phyloP scores from a whole-genome alignment of 352 stramenopile genomes.

The Phytophthora agathidicida region DNA sequence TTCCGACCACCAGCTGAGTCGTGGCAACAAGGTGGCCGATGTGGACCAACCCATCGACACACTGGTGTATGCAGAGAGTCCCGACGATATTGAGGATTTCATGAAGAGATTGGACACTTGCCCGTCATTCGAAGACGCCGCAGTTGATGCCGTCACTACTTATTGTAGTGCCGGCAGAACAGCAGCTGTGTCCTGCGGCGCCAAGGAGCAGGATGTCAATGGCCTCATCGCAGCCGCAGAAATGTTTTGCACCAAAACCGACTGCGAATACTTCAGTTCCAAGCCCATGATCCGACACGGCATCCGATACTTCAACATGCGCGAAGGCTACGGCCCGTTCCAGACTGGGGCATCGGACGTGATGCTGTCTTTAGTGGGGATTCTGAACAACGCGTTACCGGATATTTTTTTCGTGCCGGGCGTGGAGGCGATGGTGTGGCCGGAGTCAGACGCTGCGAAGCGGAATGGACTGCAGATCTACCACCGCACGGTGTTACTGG shows the following conservation, averaged over 20 bases:
- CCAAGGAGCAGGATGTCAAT: slow-evolving; percentile 49
- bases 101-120: slow-evolving; percentile 42
- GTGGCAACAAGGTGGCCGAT: slow-evolving; percentile 63
- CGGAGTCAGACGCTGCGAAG: slow-evolving; percentile 34
- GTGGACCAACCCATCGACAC: slow-evolving; percentile 50
- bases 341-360: slow-evolving; percentile 57
- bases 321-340: slow-evolving; percentile 57
- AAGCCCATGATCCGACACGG: slow-evolving; percentile 59
- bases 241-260: slow-evolving; percentile 43
- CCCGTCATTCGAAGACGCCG: slow-evolving; percentile 8
- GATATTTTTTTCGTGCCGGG: slow-evolving; percentile 46
- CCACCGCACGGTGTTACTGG: slow-evolving; percentile 47
- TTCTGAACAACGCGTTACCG: slow-evolving; percentile 63
- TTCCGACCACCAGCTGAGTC: slow-evolving; percentile 62
- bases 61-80: slow-evolving; percentile 60
- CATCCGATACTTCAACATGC: slow-evolving; percentile 72
- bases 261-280: slow-evolving; percentile 58
- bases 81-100: slow-evolving; percentile 51
- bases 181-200: slow-evolving; percentile 56
- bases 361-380: slow-evolving; percentile 52
- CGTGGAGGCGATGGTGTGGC: slow-evolving; percentile 21
- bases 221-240: slow-evolving; percentile 47
- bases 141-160: background rate
- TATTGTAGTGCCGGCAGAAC: slow-evolving; percentile 55
- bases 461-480: slow-evolving; percentile 52